phyloP scores from a whole-genome alignment of 352 stramenopile genomes.

The Phytophthora constricta region DNA sequence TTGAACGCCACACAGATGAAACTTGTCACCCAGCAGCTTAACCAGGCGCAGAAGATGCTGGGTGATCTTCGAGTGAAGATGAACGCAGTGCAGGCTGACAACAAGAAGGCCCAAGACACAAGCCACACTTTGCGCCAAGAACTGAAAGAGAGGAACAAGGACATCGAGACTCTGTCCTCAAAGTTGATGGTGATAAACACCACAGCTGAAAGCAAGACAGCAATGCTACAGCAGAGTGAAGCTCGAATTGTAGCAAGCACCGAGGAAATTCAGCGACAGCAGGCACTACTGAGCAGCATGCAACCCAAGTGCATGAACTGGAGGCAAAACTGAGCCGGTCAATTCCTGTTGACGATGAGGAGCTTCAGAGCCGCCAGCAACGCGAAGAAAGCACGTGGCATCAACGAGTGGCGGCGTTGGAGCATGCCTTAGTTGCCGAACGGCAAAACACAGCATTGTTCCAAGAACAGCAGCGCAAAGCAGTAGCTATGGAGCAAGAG shows the following conservation, averaged over 20 bases:
- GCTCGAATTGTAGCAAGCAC: slow-evolving; percentile 19
- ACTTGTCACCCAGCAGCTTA: slow-evolving; percentile 20
- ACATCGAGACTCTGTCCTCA: slow-evolving; percentile 24
- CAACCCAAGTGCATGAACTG: slow-evolving; percentile 52
- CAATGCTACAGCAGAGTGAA: slow-evolving; percentile 36
- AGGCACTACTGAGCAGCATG: slow-evolving; percentile 40
- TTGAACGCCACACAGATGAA: slow-evolving; percentile 16
- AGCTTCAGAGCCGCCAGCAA: slow-evolving; percentile 43
- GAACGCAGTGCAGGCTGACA: slow-evolving; percentile 16
- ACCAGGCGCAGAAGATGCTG: slow-evolving; percentile 15
- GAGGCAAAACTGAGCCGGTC: slow-evolving; percentile 61
- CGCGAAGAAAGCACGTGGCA: slow-evolving; percentile 68
- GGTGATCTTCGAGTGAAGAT: slow-evolving; percentile 10
- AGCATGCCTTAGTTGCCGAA: slow-evolving; percentile 58
- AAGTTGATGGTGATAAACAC: slow-evolving; percentile 21
- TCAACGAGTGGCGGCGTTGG: slow-evolving; percentile 56
- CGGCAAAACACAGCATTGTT: slow-evolving; percentile 46
- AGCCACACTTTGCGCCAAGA: slow-evolving; percentile 18
- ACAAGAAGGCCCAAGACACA: slow-evolving; percentile 24
- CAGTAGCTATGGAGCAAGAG: slow-evolving; percentile 51
- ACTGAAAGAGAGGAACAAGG: slow-evolving; percentile 19
- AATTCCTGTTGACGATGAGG: slow-evolving; percentile 57
- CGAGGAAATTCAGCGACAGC: slow-evolving; percentile 47
- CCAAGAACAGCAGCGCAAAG: slow-evolving; percentile 45
- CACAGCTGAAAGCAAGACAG: slow-evolving; percentile 9